phyloP scores from a whole-genome alignment of 2,329 filamentous ascomycete genomes.

The Cercospora beticola region DNA sequence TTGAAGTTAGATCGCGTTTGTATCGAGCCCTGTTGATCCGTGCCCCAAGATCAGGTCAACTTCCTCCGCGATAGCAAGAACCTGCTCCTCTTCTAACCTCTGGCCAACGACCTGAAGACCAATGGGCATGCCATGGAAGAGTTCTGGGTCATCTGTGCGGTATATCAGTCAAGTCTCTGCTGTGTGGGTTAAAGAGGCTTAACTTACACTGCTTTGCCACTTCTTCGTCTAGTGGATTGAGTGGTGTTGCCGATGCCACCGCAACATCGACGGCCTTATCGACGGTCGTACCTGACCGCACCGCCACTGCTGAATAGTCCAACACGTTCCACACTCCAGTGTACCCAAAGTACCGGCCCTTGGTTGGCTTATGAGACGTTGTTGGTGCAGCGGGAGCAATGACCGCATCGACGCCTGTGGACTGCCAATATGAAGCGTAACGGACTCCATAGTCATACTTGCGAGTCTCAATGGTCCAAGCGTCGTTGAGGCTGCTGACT shows the following conservation, averaged over 20 bases:
- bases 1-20: background rate
- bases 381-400: background rate
- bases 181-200: background rate
- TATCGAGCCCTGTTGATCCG: background rate
- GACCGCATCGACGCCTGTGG: background rate
- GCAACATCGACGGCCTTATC: background rate
- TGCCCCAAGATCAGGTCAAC: background rate
- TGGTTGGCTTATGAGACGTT: background rate
- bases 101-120: background rate
- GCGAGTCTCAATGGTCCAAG: background rate
- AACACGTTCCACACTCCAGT: background rate
- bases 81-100: background rate
- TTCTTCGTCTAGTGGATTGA: background rate
- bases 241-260: background rate
- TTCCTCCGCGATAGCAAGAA: background rate
- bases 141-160: background rate
- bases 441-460: background rate
- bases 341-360: background rate
- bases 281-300: background rate
- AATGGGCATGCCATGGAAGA: background rate
- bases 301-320: background rate
- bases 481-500: background rate
- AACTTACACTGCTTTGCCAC: background rate
- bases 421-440: background rate
- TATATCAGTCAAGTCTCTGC: background rate